phyloP scores from a whole-genome alignment of 306 rosid genomes.

The Leucaena leucocephala region DNA sequence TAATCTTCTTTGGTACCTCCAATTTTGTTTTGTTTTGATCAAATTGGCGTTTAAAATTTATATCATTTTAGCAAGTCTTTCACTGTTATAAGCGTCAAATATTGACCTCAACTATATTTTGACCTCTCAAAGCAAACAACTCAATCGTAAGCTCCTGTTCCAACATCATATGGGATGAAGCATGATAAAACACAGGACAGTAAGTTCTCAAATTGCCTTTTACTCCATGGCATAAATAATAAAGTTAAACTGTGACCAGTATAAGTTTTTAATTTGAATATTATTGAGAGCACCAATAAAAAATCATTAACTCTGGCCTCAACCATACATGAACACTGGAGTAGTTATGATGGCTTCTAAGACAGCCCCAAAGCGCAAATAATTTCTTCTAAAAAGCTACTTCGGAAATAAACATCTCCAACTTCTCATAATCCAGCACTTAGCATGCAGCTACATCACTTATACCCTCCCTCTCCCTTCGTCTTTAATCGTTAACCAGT shows the following conservation, averaged over 20 bases:
- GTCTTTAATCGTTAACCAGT: not conserved
- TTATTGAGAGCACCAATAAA: not conserved
- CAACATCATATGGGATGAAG: conserved; percentile 1
- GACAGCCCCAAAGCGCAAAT: conserved; percentile 4
- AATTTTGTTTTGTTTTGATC: not conserved
- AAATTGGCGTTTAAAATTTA: not conserved
- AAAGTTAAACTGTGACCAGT: not conserved
- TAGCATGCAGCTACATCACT: not conserved
- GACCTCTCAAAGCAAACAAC: not conserved
- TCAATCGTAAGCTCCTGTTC: not conserved
- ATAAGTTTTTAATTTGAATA: not conserved
- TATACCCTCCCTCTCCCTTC: not conserved
- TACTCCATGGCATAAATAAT: not conserved
- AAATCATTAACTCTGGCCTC: not conserved
- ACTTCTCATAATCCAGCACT: not conserved
- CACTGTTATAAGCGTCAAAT: not conserved
- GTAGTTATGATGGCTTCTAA: not conserved
- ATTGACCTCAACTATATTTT: not conserved
- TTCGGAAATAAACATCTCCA: not conserved
- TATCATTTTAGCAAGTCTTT: not conserved
- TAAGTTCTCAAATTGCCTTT: not conserved
- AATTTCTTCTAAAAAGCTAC: not conserved
- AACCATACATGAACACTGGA: not conserved
- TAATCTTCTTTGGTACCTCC: not conserved
- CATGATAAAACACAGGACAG: not conserved